phyloP scores from a whole-genome alignment of 441 rosid species.

The Pelargonium citronellum region DNA sequence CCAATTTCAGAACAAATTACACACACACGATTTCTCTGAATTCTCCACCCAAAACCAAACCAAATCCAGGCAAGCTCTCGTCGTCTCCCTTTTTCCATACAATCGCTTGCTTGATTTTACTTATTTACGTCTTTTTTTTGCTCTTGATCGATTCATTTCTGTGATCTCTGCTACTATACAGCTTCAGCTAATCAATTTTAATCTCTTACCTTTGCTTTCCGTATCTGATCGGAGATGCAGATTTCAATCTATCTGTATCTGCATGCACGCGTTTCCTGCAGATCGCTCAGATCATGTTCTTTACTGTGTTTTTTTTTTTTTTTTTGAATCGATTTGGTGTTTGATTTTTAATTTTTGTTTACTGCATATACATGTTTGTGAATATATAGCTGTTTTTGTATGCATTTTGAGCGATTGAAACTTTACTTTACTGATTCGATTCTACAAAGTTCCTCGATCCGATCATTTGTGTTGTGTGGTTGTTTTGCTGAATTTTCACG shows the following conservation, averaged over 20 bases:
- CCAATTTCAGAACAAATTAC: not conserved
- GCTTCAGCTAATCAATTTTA: too few relatives aligned
- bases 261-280: not conserved
- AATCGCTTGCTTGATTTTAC: too few relatives aligned
- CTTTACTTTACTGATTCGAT: not conserved
- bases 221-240: not conserved
- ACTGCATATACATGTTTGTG: not conserved
- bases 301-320: not conserved
- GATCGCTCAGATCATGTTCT: not conserved
- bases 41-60: not conserved
- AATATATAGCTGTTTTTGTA: not conserved
- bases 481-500: too few relatives aligned
- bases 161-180: not conserved
- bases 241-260: not conserved
- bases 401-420: not conserved
- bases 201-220: too few relatives aligned
- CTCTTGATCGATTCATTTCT: not conserved
- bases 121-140: not conserved
- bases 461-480: not conserved
- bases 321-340: constrained; percentile 5
- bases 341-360: not conserved
- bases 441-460: not conserved
- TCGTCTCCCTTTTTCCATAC: not conserved
- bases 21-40: not conserved
- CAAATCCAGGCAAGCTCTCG: constrained; percentile 1